A percentile compares a stretch with the other conserved stretches of the same genome.
These are phyloP conservation scores for Parascedosporium putredinis DNA, from an alignment of 2,329 filamentous ascomycete genomes.

Conservation along the genomic window DNA sequence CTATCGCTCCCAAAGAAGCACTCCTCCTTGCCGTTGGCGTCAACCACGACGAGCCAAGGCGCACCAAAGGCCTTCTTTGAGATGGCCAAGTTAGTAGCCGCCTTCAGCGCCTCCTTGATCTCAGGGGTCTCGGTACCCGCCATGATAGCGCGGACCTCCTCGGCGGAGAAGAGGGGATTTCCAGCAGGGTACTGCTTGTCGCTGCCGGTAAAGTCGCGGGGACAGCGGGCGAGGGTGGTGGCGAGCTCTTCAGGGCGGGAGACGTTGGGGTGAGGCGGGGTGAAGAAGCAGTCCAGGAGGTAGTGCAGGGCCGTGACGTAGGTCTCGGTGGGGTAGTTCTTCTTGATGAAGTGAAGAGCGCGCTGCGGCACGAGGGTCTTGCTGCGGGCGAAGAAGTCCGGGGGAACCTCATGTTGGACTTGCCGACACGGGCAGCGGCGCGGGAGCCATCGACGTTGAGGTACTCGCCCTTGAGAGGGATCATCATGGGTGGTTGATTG, in stretches of 20 bases:
- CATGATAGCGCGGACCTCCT: slow-evolving; percentile 47
- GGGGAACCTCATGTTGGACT: slow-evolving; percentile 24
- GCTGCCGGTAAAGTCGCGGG: slow-evolving; percentile 14
- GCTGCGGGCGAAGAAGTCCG: slow-evolving; percentile 31
- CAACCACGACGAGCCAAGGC: slow-evolving; percentile 63
- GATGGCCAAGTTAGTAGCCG: slow-evolving; percentile 50
- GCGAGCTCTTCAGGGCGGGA: slow-evolving; percentile 41
- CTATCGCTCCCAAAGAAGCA: slow-evolving; percentile 71
- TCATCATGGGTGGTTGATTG: slow-evolving; percentile 65
- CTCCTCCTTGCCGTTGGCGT: slow-evolving; percentile 46
- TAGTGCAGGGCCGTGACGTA: slow-evolving; percentile 44
- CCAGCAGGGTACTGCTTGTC: slow-evolving; percentile 11
- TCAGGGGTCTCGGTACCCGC: slow-evolving; percentile 36
- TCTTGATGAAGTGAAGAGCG: slow-evolving; percentile 56
- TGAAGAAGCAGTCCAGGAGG: slow-evolving; percentile 54
- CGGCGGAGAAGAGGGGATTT: slow-evolving; percentile 32
- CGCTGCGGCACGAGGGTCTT: slow-evolving; percentile 49
- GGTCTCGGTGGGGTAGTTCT: slow-evolving; percentile 33
- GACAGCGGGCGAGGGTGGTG: slow-evolving; percentile 22
- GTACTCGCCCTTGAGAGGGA: slow-evolving; percentile 57
- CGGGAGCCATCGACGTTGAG: slow-evolving; percentile 30
- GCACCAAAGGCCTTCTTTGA: slow-evolving; percentile 62
- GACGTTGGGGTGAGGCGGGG: slow-evolving; percentile 46
- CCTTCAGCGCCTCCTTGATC: slow-evolving; percentile 35
- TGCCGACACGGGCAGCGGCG: slow-evolving; percentile 26